These are phyloP conservation scores for Plantago ovata DNA, from an alignment of 257 asterid species.

Conservation along the genomic window DNA sequence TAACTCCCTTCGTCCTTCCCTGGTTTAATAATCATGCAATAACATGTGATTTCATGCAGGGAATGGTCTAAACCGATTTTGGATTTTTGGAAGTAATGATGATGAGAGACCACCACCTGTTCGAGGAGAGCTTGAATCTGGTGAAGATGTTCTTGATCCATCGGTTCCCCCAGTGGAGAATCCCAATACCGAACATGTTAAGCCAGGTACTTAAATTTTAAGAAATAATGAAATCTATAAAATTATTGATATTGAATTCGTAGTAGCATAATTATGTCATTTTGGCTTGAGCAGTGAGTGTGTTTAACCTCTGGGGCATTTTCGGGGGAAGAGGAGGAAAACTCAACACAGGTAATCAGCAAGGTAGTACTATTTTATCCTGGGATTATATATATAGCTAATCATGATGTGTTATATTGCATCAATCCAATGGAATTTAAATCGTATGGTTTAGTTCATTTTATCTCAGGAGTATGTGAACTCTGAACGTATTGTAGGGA, in stretches of 20 bases:
- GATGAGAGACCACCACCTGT: not conserved
- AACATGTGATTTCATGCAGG: constrained; percentile 26
- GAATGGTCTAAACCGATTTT: constrained; percentile 35
- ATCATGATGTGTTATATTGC: not conserved
- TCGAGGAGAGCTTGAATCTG: constrained; percentile 1
- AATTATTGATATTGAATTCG: not conserved
- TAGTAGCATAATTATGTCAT: too few species aligned
- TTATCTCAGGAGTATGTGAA: too few species aligned
- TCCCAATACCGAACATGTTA: not conserved
- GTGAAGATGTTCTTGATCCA: not conserved
- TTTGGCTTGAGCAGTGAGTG: constrained; percentile 21
- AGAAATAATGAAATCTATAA: not conserved
- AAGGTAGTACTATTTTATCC: constrained; percentile 10
- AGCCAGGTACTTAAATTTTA: constrained; percentile 19
- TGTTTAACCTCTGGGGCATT: constrained; percentile 21
- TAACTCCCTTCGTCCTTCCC: too few species aligned
- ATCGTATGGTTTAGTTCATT: too few species aligned
- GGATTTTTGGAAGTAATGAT: constrained; percentile 24
- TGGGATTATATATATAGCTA: not conserved
- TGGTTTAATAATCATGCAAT: too few species aligned
- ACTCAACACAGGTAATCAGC: not conserved
- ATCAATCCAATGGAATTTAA: too few species aligned
- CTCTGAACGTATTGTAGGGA: too few species aligned
- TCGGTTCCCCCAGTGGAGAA: not conserved
- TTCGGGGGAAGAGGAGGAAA: constrained; percentile 11